Evolutionary conservation across 1,284 basidiomycete genomes (phyloP).

Genomic region (Cystobasidium slooffiae): DNA sequence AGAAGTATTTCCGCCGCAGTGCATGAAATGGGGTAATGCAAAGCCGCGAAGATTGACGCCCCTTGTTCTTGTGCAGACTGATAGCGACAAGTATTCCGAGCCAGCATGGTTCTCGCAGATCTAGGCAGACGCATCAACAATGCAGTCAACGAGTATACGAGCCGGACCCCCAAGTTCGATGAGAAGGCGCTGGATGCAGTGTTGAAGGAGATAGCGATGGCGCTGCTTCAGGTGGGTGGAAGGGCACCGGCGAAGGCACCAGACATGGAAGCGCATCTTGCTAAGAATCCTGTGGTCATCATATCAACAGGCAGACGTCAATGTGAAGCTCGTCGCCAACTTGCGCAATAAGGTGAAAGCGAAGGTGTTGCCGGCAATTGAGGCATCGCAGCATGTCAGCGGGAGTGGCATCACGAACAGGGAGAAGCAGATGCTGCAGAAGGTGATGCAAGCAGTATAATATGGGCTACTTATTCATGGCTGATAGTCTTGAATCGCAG

Average conservation of each 20-base stretch:
- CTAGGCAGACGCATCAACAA: slow-evolving; percentile 91
- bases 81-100: background rate
- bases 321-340: slow-evolving; percentile 90
- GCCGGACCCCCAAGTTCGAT: slow-evolving; percentile 46
- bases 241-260: background rate
- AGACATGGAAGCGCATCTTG: background rate
- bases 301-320: slow-evolving; percentile 69
- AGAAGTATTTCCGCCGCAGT: too few relatives aligned
- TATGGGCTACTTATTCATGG: slow-evolving; percentile 30
- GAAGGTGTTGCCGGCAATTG: slow-evolving; percentile 76
- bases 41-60: too few relatives aligned
- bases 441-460: slow-evolving; percentile 63
- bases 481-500: slow-evolving; percentile 59
- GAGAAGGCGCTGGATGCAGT: slow-evolving; percentile 85
- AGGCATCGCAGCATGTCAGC: slow-evolving; percentile 67
- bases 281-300: slow-evolving; percentile 68
- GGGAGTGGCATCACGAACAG: slow-evolving; percentile 68
- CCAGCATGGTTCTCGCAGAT: slow-evolving; percentile 80
- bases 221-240: slow-evolving; percentile 61
- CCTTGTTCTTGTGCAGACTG: too few relatives aligned
- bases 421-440: slow-evolving; percentile 84
- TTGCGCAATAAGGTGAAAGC: slow-evolving; percentile 87
- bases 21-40: too few relatives aligned
- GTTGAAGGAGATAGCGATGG: slow-evolving; percentile 92
- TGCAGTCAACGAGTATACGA: slow-evolving; percentile 74